Percentiles rank a stretch among this genome's conserved stretches.
Conservation (phyloP, 169 alveolate genomes). For the Cryptosporidium parvum region DNA sequence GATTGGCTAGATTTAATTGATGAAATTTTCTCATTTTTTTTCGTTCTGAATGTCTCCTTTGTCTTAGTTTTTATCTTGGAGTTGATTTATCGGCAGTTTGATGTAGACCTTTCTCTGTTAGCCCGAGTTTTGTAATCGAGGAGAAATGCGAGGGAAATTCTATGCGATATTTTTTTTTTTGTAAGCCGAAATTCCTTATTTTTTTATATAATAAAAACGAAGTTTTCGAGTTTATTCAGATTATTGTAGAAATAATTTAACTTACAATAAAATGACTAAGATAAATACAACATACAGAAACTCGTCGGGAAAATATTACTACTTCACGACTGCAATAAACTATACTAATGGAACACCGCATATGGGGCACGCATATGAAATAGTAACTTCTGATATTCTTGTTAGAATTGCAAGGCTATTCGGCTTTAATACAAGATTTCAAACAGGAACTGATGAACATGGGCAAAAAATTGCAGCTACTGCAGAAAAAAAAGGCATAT, state of each 20-base stretch:
- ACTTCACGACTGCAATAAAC: constrained; percentile 93
- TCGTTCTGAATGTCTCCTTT: neutral
- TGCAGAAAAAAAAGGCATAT: constrained; percentile 85
- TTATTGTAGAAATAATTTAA: neutral
- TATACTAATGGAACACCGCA: constrained; percentile 94
- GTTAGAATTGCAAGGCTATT: constrained; percentile 84
- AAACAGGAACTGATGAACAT: constrained; percentile 94
- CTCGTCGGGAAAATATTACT: constrained; percentile 57
- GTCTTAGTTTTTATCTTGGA: neutral
- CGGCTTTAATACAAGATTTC: constrained; percentile 86
- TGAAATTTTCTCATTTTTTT: constrained; percentile 1
- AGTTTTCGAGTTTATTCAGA: neutral
- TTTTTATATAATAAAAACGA: neutral
- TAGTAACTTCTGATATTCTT: constrained; percentile 81
- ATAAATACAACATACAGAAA: neutral
- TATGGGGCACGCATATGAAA: constrained; percentile 93
- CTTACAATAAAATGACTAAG: neutral
- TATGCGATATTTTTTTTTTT: neutral
- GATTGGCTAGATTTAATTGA: constrained; percentile 10
- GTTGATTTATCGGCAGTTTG: neutral
- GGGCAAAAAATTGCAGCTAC: constrained; percentile 92
- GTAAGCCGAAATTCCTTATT: neutral
- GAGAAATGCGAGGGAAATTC: neutral
- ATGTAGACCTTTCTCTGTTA: too few species aligned
- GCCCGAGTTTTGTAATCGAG: neutral